Percentiles rank a stretch among this genome's conserved stretches.
These are phyloP conservation scores for Kingdonia uniflora DNA, from an alignment of 164 flowering plant genomes.

Conservation along the genomic window DNA sequence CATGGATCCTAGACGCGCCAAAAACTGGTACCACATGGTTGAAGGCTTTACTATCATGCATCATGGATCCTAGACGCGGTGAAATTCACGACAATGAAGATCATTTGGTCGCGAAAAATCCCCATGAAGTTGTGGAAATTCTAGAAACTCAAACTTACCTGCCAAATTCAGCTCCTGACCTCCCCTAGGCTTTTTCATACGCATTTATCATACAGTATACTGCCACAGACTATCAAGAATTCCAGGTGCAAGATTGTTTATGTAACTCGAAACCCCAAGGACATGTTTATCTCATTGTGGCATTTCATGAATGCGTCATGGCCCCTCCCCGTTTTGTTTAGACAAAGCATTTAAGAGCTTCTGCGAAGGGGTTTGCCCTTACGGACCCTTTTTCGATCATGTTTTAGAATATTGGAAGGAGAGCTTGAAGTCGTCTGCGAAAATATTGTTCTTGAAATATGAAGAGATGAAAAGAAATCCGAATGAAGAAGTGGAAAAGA, in stretches of 20 bases:
- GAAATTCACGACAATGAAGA: not conserved
- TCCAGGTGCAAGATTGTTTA: not conserved
- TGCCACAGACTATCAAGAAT: not conserved
- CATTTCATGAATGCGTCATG: not conserved
- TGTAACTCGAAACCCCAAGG: not conserved
- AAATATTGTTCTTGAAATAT: constrained; percentile 1
- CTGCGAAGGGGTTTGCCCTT: not conserved
- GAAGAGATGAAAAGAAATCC: constrained; percentile 1
- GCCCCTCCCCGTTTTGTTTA: not conserved
- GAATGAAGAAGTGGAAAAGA: not conserved
- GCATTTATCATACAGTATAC: not conserved
- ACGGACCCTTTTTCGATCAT: not conserved
- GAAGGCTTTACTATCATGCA: no score
- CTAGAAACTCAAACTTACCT: not conserved
- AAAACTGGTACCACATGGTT: no score
- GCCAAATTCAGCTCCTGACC: not conserved
- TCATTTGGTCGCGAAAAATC: not conserved
- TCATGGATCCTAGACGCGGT: not conserved
- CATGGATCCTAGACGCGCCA: no score
- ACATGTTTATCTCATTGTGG: not conserved
- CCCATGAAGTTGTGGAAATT: not conserved
- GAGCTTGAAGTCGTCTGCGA: not conserved
- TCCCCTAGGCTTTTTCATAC: constrained; percentile 3
- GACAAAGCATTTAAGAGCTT: not conserved
- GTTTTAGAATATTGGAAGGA: not conserved